Conservation (phyloP, 228 moss, liverwort and hornwort species). For the Sphagnum magellanicum region DNA sequence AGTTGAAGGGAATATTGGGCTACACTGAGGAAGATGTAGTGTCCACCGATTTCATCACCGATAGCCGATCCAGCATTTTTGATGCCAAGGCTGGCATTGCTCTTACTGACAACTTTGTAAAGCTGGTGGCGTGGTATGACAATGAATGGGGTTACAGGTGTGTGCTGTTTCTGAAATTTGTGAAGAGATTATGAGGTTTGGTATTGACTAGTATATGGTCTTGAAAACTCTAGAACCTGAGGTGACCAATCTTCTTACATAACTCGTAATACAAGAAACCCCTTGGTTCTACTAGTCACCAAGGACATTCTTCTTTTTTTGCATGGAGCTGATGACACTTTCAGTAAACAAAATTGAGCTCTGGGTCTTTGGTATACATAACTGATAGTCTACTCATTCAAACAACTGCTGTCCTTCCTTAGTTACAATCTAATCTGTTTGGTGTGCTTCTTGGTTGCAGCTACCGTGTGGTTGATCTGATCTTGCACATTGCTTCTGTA, state of each 20-base stretch:
- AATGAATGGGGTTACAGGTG: conserved; percentile 73
- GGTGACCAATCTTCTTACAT: too few relatives aligned
- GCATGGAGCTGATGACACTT: too few relatives aligned
- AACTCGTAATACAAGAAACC: too few relatives aligned
- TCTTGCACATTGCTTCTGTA: conserved; percentile 41
- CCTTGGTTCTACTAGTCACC: too few relatives aligned
- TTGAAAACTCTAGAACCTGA: too few relatives aligned
- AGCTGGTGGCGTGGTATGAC: conserved; percentile 62
- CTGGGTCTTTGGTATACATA: too few relatives aligned
- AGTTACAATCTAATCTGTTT: too few relatives aligned
- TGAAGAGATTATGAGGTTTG: too few relatives aligned
- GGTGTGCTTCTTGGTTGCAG: conserved; percentile 17
- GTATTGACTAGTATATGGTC: too few relatives aligned
- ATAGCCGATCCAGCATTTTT: conserved; percentile 51
- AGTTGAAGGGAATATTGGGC: conserved; percentile 57
- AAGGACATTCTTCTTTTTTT: too few relatives aligned
- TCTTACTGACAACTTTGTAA: conserved; percentile 45
- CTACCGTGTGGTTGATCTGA: conserved; percentile 53
- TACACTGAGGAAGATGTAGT: conserved; percentile 65
- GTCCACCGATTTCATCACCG: conserved; percentile 56
- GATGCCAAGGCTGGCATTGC: conserved; percentile 69
- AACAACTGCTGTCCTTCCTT: not conserved
- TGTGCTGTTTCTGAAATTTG: not conserved
- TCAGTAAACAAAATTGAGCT: too few relatives aligned
- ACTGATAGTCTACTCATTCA: too few relatives aligned